Base-by-base conservation (phyloP, 2,329 filamentous ascomycete genomes). In the Triangularia verruculosa region DNA sequence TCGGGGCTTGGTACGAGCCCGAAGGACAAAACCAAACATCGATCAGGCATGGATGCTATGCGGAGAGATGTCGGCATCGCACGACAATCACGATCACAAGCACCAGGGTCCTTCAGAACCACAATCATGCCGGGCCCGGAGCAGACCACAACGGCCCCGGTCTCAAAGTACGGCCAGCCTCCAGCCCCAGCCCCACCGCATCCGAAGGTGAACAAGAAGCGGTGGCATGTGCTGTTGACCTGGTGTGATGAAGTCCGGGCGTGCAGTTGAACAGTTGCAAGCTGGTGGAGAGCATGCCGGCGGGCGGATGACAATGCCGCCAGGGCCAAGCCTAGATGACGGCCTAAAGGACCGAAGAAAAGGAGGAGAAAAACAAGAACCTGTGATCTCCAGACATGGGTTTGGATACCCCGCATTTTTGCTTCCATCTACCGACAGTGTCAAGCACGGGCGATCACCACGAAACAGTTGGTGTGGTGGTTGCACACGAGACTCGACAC, bases 391-490 rank as follows among this genome's bases (percentile, higher is more conserved):
- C 54, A 47, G 9, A n/a, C 20, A 51, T 28, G 25, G 20, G 51
- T 22, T n/a, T 11, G 53, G 51, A 39, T 64, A 61, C 66, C 64
- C 62, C 61, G 62, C 66, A 66, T 64, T 59, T n/a, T 61, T 63
- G 55, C 51, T 27, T 61, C n/a, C 61, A 62, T 57, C 61, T 63
- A 47, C 58, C 62, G 62, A 53, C 61, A 61, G 52, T 47, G n/a
- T 59, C 1, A 13, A 15, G 22, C 54, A 57, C 51, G 51, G 51
- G 20, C 51, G 51, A 54, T 54, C 51, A 24, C 22, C n/a, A 54
- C 51, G 8, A 11, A 22, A 54, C 51, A 28, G 15, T n/a, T 15
- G 51, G 25, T 25, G 20, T 28, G 12, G 51, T 24, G 51, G 51
- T 54, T 28, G 51, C 22, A 54, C 30, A 34, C 53, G 30, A 61